Base-by-base conservation (phyloP, 176 grass and related monocot genomes). In the Zizania latifolia region DNA sequence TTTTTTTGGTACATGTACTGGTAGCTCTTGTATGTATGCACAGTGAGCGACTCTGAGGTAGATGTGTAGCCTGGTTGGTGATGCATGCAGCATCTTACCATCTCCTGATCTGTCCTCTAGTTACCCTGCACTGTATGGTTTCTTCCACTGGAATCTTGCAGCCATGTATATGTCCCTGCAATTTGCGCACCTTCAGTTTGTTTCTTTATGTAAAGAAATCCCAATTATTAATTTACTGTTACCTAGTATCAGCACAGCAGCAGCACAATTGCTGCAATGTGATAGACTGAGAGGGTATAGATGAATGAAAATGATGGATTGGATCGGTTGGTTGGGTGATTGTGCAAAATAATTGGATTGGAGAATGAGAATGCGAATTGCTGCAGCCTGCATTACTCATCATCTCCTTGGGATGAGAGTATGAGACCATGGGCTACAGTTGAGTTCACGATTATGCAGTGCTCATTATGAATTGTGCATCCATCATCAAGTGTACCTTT, bases 111-210 rank as follows among this genome's bases (percentile, higher is more conserved):
- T 87, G 85, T 78, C 74, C 9, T 74, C 41, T 78, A 68, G 59
- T 78, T 83, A 78, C 32, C 80, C 43, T 70, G 54, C 63, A 29
- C 59, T 68, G 80, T 76, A 72, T 82, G 73, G 79, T 82, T 48
- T 19, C 48, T 73, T 87, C 68, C 74, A 68, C 68, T 62, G 80
- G 79, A 83, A 83, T 87, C 74, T 78, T n/a, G n/a, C n/a, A n/a
- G n/a, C n/a, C n/a, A n/a, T n/a, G n/a, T n/a, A n/a, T n/a, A n/a
- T n/a, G n/a, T n/a, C n/a, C n/a, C n/a, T n/a, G n/a, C n/a, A n/a
- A n/a, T n/a, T n/a, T n/a, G n/a, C n/a, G n/a, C n/a, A n/a, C n/a
- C n/a, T n/a, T 11, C 26, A 31, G 40, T 15, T n/a, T 10, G 0
- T 23, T 75, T 40, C 8, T 9, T 16, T 22, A 13, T 6, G 19